phyloP scores from a whole-genome alignment of 2,329 filamentous ascomycete species.

The Ustulina deusta region DNA sequence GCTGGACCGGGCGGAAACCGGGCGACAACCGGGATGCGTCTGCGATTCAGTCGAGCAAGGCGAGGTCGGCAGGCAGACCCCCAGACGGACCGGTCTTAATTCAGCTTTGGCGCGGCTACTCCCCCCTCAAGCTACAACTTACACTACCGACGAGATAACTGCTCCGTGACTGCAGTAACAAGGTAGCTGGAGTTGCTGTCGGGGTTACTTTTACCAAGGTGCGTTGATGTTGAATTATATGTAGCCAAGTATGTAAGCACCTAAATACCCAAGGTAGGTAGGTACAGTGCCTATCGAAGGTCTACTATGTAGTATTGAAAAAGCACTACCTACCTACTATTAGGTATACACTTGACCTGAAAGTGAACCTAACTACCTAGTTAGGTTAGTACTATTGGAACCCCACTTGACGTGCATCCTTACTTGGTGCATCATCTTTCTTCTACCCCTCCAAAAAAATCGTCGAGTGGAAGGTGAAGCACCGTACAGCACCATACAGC shows the following conservation, averaged over 20 bases:
- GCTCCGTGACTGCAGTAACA: background rate
- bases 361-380: too few relatives aligned
- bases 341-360: too few relatives aligned
- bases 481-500: background rate
- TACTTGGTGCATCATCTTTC: background rate
- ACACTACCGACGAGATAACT: background rate
- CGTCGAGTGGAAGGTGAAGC: background rate
- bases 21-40: too few relatives aligned
- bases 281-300: too few relatives aligned
- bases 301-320: too few relatives aligned
- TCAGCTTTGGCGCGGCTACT: background rate
- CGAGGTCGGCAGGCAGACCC: background rate
- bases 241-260: too few relatives aligned
- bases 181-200: background rate
- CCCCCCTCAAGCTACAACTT: background rate
- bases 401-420: slow-evolving; percentile 13
- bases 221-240: too few relatives aligned
- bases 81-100: too few relatives aligned
- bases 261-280: too few relatives aligned
- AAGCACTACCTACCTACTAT: too few relatives aligned
- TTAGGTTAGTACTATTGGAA: background rate
- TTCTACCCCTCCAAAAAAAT: slow-evolving; percentile 36
- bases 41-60: background rate
- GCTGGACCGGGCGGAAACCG: too few relatives aligned
- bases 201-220: background rate